phyloP scores from a whole-genome alignment of 192 early-diverging fungal genomes.

The Coemansia interrupta region DNA sequence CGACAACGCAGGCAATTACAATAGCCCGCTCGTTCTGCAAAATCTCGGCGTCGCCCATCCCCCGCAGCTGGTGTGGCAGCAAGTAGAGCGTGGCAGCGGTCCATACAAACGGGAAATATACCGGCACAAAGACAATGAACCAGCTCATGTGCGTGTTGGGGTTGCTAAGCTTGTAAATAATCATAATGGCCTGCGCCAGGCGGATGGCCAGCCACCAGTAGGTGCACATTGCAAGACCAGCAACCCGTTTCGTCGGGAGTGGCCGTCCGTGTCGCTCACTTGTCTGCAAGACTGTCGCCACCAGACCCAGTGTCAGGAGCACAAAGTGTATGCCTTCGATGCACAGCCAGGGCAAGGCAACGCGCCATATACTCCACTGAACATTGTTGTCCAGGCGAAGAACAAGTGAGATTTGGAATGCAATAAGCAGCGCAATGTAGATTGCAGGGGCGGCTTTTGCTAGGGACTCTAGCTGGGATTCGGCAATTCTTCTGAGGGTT shows the following conservation, averaged over 20 bases:
- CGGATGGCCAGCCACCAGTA: constrained; percentile 68
- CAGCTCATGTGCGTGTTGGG: constrained; percentile 56
- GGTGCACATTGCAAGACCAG: constrained; percentile 45
- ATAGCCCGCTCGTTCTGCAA: constrained; percentile 33
- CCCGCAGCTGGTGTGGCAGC: constrained; percentile 43
- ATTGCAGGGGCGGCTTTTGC: constrained; percentile 33
- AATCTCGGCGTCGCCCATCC: constrained; percentile 36
- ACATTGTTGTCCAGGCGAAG: constrained; percentile 65
- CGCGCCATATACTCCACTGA: constrained; percentile 59
- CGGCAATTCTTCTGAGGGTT: constrained; percentile 7
- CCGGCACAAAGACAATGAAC: constrained; percentile 66
- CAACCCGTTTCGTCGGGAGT: constrained; percentile 19
- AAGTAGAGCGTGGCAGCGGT: constrained; percentile 54
- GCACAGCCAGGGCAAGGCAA: constrained; percentile 83
- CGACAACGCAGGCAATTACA: constrained; percentile 46
- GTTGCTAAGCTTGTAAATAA: constrained; percentile 61
- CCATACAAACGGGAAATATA: constrained; percentile 61
- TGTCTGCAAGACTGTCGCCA: constrained; percentile 9
- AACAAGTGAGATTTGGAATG: constrained; percentile 78
- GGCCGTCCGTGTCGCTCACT: background rate
- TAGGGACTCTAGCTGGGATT: constrained; percentile 17
- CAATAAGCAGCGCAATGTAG: constrained; percentile 57
- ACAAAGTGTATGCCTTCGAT: constrained; percentile 70
- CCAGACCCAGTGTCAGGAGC: constrained; percentile 27
- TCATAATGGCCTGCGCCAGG: constrained; percentile 61